Evolutionary conservation across 495 filamentous ascomycete species (phyloP).

Genomic region (Schizothecium vesticola): DNA sequence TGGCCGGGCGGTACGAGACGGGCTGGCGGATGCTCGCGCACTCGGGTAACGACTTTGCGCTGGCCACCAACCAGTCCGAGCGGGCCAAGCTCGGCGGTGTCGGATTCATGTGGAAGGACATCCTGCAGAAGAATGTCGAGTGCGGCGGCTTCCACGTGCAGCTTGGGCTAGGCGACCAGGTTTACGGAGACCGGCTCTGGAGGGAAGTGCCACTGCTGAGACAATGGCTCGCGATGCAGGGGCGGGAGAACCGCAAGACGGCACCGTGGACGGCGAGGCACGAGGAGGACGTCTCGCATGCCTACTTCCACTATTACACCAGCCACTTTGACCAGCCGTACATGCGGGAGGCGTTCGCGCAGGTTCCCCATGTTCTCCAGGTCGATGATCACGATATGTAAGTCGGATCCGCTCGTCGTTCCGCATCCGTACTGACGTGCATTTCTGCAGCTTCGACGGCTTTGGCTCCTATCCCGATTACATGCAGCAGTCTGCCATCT

Average conservation of each 20-base stretch:
- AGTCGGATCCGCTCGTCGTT: slow-evolving; percentile 34
- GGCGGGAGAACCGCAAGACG: slow-evolving; percentile 86
- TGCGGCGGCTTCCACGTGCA: slow-evolving; percentile 94
- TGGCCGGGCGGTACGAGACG: slow-evolving; percentile 82
- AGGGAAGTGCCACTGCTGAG: slow-evolving; percentile 87
- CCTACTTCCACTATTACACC: slow-evolving; percentile 98
- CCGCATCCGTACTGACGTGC: slow-evolving; percentile 14
- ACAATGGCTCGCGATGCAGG: slow-evolving; percentile 87
- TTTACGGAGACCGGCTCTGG: slow-evolving; percentile 95
- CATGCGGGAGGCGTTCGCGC: slow-evolving; percentile 89
- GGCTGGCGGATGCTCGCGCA: slow-evolving; percentile 97
- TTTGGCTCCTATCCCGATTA: slow-evolving; percentile 96
- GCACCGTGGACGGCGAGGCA: slow-evolving; percentile 86
- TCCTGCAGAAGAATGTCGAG: slow-evolving; percentile 94
- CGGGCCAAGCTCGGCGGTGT: slow-evolving; percentile 77
- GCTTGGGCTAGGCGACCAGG: slow-evolving; percentile 86
- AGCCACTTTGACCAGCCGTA: slow-evolving; percentile 95
- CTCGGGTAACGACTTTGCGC: slow-evolving; percentile 89
- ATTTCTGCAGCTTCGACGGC: slow-evolving; percentile 74
- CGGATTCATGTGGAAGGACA: slow-evolving; percentile 98
- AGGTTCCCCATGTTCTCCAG: slow-evolving; percentile 89
- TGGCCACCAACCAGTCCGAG: slow-evolving; percentile 80
- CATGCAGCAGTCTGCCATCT: slow-evolving; percentile 95
- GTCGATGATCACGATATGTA: slow-evolving; percentile 98
- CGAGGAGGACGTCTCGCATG: slow-evolving; percentile 90